Conservation (phyloP, 2,329 filamentous ascomycete species). For the Ascochyta koolunga region DNA sequence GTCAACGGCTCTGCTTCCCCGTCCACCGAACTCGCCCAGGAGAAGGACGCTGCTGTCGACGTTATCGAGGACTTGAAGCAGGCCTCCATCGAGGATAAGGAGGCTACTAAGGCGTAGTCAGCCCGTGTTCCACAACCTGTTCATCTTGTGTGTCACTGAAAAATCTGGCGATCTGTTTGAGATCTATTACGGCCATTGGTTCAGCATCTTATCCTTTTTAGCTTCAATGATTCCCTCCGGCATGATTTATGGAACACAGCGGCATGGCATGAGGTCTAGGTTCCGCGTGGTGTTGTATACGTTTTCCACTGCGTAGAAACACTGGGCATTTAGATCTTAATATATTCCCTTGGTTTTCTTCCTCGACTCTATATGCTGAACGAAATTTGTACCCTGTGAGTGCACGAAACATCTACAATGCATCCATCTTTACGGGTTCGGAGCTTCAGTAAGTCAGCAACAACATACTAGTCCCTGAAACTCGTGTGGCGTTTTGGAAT, state of each 20-base stretch:
- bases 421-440: not conserved
- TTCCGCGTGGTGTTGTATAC: slow-evolving; percentile 23
- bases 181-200: slow-evolving; percentile 27
- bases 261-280: slow-evolving; percentile 27
- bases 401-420: not conserved
- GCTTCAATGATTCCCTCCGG: slow-evolving; percentile 22
- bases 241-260: slow-evolving; percentile 28
- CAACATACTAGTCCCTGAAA: not conserved
- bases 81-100: slow-evolving; percentile 63
- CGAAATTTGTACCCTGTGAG: not conserved
- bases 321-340: slow-evolving; percentile 29
- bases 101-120: slow-evolving; percentile 33
- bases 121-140: not conserved
- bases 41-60: slow-evolving; percentile 65
- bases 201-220: slow-evolving; percentile 22
- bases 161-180: slow-evolving; percentile 25
- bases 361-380: not conserved
- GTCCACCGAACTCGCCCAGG: slow-evolving; percentile 61
- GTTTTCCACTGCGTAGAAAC: slow-evolving; percentile 22
- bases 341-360: slow-evolving; percentile 22
- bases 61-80: slow-evolving; percentile 66
- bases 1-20: slow-evolving; percentile 60
- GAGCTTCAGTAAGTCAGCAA: not conserved
- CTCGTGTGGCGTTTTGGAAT: no score
- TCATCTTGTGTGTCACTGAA: slow-evolving; percentile 13